Evolutionary conservation across 2,329 filamentous ascomycete genomes (phyloP), one percentile per base, ranked within the genome.

Genomic region (Alternaria solani): DNA sequence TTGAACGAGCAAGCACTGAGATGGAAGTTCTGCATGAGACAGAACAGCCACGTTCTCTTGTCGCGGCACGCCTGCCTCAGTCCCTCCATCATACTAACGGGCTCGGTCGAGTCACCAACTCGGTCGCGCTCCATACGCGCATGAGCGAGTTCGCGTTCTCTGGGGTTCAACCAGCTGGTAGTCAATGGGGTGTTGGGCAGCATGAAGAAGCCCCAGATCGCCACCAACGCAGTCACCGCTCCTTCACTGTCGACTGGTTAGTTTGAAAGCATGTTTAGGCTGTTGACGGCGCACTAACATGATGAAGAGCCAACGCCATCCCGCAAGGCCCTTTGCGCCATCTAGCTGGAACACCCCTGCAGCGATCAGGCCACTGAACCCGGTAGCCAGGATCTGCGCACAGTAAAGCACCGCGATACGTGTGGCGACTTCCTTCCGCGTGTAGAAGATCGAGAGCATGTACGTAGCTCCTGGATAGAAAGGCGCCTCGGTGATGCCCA

Each of bases 361-460:
- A 30, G 80, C 73, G n/a, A 81, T 78, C 5, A 84, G 70, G n/a
- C 82, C 82, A 16, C 77, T 78, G 53, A 83, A 81, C 2, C 72
- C 76, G 11, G 75, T 79, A 0, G 80, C 79, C 3, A 81, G 62
- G 23, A 79, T 75, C 49, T 78, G 78, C 7, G 78, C 80, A 23
- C 73, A 78, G 63, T 81, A 78, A 11, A 81, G 64, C 20, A 78
- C 52, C 1, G 78, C 72, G 43, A 78, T 77, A 8, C 78, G 71
- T 3, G 74, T 72, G 2, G 77, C 76, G 36, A 80, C 66, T 63
- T 80, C 78, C 53, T 84, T 83, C 41, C 87, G 82, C 2, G 87
- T 90, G 72, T 90, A 90, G 82, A 87, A 90, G 59, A 88, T 87
- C 0, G 85, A 87, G 34, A 90, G 80, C 58, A 89, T 86, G 44